Percentiles rank a stretch among this genome's conserved stretches.
Evolutionary conservation across 306 rosid species (phyloP).

Genomic region (Malus orientalis): DNA sequence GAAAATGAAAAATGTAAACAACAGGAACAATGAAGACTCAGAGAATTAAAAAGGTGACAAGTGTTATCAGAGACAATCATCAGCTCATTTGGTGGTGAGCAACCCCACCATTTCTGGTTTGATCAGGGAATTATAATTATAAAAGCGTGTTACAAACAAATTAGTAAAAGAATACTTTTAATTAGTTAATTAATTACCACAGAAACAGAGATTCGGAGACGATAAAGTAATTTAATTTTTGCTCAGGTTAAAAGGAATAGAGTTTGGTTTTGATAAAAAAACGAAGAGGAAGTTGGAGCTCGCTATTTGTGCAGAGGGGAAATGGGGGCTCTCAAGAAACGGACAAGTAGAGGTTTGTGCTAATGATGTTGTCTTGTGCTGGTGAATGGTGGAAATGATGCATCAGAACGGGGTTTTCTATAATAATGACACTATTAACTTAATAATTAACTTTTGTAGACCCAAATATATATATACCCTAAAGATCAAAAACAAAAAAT

Average conservation of each 20-base stretch:
- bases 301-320: conserved; percentile 10
- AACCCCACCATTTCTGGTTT: conserved; percentile 25
- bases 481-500: background rate
- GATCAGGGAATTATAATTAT: conserved; percentile 15
- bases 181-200: background rate
- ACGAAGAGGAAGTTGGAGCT: conserved; percentile 30
- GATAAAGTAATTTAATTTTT: background rate
- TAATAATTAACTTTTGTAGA: background rate
- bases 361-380: conserved; percentile 91
- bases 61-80: conserved; percentile 71
- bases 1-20: background rate
- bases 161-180: background rate
- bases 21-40: conserved; percentile 24
- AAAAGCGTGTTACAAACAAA: conserved; percentile 66
- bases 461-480: background rate
- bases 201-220: background rate
- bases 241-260: conserved; percentile 19
- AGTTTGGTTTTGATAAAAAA: conserved; percentile 42
- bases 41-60: conserved; percentile 49
- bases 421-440: conserved; percentile 15
- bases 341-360: conserved; percentile 58
- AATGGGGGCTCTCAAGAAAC: conserved; percentile 34
- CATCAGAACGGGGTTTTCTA: conserved; percentile 63
- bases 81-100: conserved; percentile 77
- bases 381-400: conserved; percentile 79